A percentile compares a stretch with the other conserved stretches of the same genome.
Conservation (phyloP, 352 stramenopile species). For the Blastocystis sp. region DNA sequence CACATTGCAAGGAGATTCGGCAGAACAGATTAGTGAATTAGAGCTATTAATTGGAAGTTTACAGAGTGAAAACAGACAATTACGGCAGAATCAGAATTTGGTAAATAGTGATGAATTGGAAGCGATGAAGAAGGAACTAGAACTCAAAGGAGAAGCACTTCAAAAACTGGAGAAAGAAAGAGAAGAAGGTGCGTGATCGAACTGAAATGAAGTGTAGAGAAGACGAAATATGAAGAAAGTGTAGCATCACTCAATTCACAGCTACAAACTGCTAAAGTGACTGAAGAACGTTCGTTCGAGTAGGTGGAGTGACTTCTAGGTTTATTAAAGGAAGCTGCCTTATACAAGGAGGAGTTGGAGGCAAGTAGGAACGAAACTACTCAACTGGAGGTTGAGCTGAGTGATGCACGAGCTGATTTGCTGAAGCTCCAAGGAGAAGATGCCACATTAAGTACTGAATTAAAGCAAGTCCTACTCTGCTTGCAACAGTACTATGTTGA, state of each 20-base stretch:
- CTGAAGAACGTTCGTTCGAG: not conserved
- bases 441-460: not conserved
- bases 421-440: not conserved
- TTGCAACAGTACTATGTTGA: conserved; percentile 53
- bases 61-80: not conserved
- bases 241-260: not conserved
- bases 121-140: not conserved
- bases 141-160: not conserved
- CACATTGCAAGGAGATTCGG: not conserved
- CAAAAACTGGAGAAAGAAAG: not conserved
- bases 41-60: not conserved
- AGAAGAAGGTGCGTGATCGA: not conserved
- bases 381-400: conserved; percentile 23
- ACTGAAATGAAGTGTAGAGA: not conserved
- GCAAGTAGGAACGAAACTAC: not conserved
- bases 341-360: not conserved
- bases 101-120: not conserved
- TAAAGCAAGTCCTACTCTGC: conserved; percentile 5
- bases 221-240: not conserved
- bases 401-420: not conserved
- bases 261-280: not conserved
- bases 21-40: not conserved
- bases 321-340: not conserved
- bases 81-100: not conserved
- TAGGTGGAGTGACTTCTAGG: not conserved